These are phyloP conservation scores for Candida sonorensis DNA, from an alignment of 805 yeast genomes.

Conservation along the genomic window DNA sequence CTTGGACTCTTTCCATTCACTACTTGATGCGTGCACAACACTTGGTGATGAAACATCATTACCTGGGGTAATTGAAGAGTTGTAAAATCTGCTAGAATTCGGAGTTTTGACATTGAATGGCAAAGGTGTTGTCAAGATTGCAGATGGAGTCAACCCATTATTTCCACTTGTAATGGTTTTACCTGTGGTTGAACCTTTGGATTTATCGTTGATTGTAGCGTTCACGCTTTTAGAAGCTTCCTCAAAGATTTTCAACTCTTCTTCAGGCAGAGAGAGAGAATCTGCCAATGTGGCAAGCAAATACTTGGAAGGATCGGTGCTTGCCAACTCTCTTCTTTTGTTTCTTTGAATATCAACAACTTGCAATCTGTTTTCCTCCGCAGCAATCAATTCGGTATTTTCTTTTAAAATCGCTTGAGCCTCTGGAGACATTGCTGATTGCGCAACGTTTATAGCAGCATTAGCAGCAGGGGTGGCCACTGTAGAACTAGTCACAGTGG, in stretches of 20 bases:
- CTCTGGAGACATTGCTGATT: slow-evolving; percentile 20
- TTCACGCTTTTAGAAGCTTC: slow-evolving; percentile 10
- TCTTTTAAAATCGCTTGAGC: slow-evolving; percentile 25
- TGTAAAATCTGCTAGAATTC: slow-evolving; percentile 33
- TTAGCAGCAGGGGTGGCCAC: slow-evolving; percentile 3
- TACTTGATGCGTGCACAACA: slow-evolving; percentile 1
- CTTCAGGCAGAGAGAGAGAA: slow-evolving; percentile 38
- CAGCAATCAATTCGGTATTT: slow-evolving; percentile 21
- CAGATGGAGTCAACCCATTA: slow-evolving; percentile 29
- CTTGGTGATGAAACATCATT: slow-evolving; percentile 3
- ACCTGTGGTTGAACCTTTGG: slow-evolving; percentile 8
- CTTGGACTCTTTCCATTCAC: slow-evolving; percentile 13
- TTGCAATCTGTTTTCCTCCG: slow-evolving; percentile 22
- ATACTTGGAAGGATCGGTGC: slow-evolving; percentile 39
- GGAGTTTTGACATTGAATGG: slow-evolving; percentile 31
- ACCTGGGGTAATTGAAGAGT: slow-evolving; percentile 12
- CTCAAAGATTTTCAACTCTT: slow-evolving; percentile 24
- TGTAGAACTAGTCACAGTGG: slow-evolving; percentile 5
- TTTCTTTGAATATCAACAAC: slow-evolving; percentile 34
- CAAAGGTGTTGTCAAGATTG: slow-evolving; percentile 32
- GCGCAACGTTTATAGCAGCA: background rate
- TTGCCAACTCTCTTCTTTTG: slow-evolving; percentile 40
- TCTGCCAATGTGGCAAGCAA: slow-evolving; percentile 47
- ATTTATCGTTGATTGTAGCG: too few relatives aligned
- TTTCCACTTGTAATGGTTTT: slow-evolving; percentile 7